Conservation (phyloP, 768 basidiomycete species). For the Amanita subjunquillea region DNA sequence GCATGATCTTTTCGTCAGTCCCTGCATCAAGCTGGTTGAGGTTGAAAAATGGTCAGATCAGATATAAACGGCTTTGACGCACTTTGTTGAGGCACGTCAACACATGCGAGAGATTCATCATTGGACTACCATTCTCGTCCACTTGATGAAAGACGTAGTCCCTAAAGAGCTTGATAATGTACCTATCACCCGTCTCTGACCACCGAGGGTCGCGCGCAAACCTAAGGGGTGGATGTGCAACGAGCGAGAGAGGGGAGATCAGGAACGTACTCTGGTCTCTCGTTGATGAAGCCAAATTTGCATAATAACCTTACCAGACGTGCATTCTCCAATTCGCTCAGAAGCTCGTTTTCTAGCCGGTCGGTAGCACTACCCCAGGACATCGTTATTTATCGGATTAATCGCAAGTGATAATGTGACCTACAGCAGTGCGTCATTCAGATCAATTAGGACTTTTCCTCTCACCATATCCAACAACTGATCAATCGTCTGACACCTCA, state of each 20-base stretch:
- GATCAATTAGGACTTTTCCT: conserved; percentile 59
- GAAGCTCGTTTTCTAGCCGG: conserved; percentile 70
- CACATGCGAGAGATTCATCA: conserved; percentile 87
- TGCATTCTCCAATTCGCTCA: conserved; percentile 89
- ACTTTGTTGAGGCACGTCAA: conserved; percentile 92
- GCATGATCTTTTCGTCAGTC: conserved; percentile 89
- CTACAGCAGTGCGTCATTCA: conserved; percentile 77
- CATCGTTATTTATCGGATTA: background rate
- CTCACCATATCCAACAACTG: conserved; percentile 78
- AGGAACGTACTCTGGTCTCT: conserved; percentile 84
- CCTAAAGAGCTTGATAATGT: conserved; percentile 95
- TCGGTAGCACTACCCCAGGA: conserved; percentile 55
- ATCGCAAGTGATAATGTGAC: background rate
- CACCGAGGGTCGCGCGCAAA: conserved; percentile 94
- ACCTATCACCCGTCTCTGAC: conserved; percentile 98
- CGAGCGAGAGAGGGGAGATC: background rate
- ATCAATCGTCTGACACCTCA: conserved; percentile 42
- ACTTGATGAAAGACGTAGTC: conserved; percentile 99
- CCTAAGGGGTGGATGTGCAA: conserved; percentile 25
- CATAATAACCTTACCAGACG: conserved; percentile 79
- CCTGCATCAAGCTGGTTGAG: conserved; percentile 75
- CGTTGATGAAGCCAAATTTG: conserved; percentile 98
- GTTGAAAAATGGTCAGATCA: background rate
- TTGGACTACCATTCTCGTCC: conserved; percentile 81
- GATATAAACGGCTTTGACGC: conserved; percentile 6